Evolutionary conservation across 2,329 filamentous ascomycete species (phyloP), one percentile per base, ranked within the genome.

Genomic region (Penicillium concentricum): DNA sequence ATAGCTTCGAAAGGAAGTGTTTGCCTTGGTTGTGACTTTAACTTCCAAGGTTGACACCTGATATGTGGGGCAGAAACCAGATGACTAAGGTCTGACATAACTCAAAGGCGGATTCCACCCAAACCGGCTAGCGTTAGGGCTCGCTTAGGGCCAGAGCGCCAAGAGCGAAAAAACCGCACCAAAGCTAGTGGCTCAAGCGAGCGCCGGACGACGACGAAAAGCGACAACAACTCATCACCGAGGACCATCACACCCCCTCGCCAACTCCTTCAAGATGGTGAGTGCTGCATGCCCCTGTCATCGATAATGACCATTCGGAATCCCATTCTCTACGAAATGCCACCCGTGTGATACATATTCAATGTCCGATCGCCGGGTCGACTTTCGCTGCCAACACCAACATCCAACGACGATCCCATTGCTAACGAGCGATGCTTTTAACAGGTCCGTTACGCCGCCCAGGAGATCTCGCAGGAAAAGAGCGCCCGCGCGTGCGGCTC

Each of bases 401-500:
- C 24, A 37, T n/a, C n/a, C 51, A 44, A 56, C 58, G n/a, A 60
- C 30, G 54, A 62, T 61, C 30, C 24, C 60, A 61, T 65, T 69
- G 62, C 69, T 73, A 69, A 72, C 67, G 64, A 61, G 62, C 61
- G 56, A 57, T 64, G 58, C 56, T 63, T 59, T 68, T 35, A 57
- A 54, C 75, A 95, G 92, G 91, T 96, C 85, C 91, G 92, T 82
- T 97, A 97, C 92, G 91, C 91, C 82, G 90, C 90, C 78, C 90
- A 88, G 77, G 86, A 92, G 79, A 93, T 95, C 79, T 84, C 89
- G 74, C 82, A 87, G 80, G 85, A 88, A 73, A 97, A 96, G 87
- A 96, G 91, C 83, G 94, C 94, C 81, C 91, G 93, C 84, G 90
- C 93, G 78, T 92, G 94, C 82, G 94, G 95, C 82, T 92, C 92